Base-by-base conservation (phyloP, 1,139 yeast species). In the Debaryomycetaceae sp. region DNA sequence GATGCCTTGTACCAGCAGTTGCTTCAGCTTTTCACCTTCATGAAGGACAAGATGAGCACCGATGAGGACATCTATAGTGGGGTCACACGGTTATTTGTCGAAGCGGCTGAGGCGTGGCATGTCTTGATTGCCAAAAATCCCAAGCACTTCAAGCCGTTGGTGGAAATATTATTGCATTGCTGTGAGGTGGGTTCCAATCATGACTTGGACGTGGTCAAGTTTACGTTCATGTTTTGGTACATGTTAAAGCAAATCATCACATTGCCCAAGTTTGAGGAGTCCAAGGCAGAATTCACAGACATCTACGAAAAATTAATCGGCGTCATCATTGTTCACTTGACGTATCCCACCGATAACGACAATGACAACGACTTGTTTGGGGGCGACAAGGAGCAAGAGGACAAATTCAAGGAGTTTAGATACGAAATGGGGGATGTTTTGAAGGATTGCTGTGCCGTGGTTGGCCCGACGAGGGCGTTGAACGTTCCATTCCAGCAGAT, bases 81-180 rank as follows among this genome's bases (percentile, higher is more conserved):
- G 16, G 62, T 83, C 38, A 77, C 95, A 0, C 69, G 91, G 47
- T 56, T 93, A 29, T 85, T 83, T 53, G 85, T 89, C 13, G 95
- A 88, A 46, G 94, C 96, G 2, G 96, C 95, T 38, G 97, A 89
- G 55, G 73, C 95, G 2, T 93, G 98, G 98, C 93, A 86, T 55
- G 84, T 84, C 21, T 65, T 84, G 21, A 76, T 89, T 35, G 91
- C 94, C 5, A 78, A 78, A 46, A 65, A 74, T 36, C 94, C 96
- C 1, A 58, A 60, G 29, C 73, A 71, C 35, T 91, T 86, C 58
- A 70, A 75, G 40, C 82, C 84, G 2, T 61, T 91, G 45, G 93
- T 88, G n/a, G 78, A 76, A 38, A 77, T 84, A 7, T 58, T 89
- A 21, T 65, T 86, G 28, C 77, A 76, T 31, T 71, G 83, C 38